Evolutionary conservation across 75 land plant genomes (phyloP).

Genomic region (Ceratopteris richardii): DNA sequence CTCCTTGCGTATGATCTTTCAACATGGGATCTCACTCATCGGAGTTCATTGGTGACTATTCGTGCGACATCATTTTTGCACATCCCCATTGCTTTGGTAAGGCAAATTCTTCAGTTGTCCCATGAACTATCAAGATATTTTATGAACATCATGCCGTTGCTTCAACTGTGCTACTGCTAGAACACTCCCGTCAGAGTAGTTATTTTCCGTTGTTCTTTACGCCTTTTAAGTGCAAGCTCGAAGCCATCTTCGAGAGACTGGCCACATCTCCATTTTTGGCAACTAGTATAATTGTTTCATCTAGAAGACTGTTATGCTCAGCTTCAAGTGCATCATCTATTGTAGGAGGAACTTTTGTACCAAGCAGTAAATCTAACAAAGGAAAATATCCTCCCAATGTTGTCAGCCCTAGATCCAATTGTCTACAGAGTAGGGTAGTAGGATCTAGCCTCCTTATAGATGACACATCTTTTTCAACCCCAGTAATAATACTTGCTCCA

Average conservation of each 20-base stretch:
- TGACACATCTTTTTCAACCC: conserved; percentile 89
- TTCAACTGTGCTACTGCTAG: no score
- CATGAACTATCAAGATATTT: no score
- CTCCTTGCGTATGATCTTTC: no score
- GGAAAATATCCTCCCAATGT: conserved; percentile 90
- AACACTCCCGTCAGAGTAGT: no score
- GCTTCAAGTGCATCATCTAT: conserved; percentile 90
- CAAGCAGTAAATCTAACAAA: conserved; percentile 77
- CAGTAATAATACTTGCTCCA: conserved; percentile 98
- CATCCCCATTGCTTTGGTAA: no score
- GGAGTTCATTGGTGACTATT: no score
- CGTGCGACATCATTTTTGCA: no score
- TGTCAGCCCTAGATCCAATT: conserved; percentile 83
- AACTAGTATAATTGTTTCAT: conserved; percentile 76
- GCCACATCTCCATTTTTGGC: conserved; percentile 82
- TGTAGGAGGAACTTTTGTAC: conserved; percentile 69
- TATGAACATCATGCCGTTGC: no score
- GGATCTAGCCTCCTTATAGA: conserved; percentile 93
- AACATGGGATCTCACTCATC: no score
- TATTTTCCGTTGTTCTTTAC: conserved; percentile 14
- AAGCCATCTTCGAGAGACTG: conserved; percentile 91
- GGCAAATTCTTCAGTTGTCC: no score
- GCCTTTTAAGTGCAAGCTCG: conserved; percentile 67
- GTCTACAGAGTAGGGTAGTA: conserved; percentile 79
- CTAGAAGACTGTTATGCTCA: conserved; percentile 83